Base-by-base conservation (phyloP, 1,139 yeast species). In the Debaryomyces psychrophilus region DNA sequence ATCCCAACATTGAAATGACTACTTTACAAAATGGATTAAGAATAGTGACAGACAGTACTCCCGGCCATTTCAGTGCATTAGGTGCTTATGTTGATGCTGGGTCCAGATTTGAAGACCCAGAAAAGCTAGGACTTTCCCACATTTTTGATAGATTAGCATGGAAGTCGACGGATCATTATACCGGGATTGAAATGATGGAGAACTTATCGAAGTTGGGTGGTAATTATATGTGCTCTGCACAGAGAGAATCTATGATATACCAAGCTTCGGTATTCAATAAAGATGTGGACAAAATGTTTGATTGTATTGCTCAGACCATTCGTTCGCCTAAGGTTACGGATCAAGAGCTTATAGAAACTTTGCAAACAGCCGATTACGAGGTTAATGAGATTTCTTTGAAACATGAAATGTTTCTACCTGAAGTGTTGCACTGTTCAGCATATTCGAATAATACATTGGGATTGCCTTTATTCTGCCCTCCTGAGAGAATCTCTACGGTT, bases 51-150 rank as follows among this genome's bases (percentile, higher is more conserved):
- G 95, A 90, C 52, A 83, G 90, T 37, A 79, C 87, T 0, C 95
- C 97, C 0, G 93, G 96, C 26, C 96, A 92, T 64, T 93, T 93
- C 63, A 79, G 93, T 45, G 96, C 97, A 0, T 68, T 92, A 48
- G 99, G 99, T 2, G 79, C 93, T 37, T 93, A 90, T 59, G 80
- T 93, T 15, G 87, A 87, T 60, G 97, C 96, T 2, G 99, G 99
- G 1, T 85, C 96, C 1, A 76, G 98, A 45, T 90, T 74, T 61
- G 99, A 93, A 66, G 59, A 69, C 43, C 70, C 74, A 7, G 57
- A 64, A 2, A 73, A 71, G 8, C 71, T 77, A 22, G 99, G 99
- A 0, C 74, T 87, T 42, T 85, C 96, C 5, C 98, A 93, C 62
- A 71, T 93, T 23, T 71, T 85, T 55, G 99, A 93, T 62, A 76